Percentiles rank a stretch among this genome's conserved stretches.
Evolutionary conservation across 129 eudicot genomes (phyloP).

Genomic region (Sambucus nigra): DNA sequence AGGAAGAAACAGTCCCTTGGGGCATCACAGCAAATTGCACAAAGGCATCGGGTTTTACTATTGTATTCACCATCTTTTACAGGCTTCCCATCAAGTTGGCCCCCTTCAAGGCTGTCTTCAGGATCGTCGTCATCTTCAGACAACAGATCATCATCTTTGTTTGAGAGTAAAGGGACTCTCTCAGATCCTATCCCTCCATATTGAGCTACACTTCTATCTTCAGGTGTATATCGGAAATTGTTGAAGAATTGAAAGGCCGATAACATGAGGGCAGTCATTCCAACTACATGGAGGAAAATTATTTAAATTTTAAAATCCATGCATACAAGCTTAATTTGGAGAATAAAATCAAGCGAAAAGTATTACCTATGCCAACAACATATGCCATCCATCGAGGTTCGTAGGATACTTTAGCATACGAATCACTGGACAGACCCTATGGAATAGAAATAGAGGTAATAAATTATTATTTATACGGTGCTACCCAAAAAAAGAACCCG

Average conservation of each 20-base stretch:
- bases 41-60: not conserved
- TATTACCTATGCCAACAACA: conserved; percentile 33
- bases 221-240: conserved; percentile 4
- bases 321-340: not conserved
- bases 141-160: conserved; percentile 12
- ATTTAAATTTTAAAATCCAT: not conserved
- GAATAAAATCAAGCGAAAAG: not conserved
- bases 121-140: conserved; percentile 22
- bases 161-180: conserved; percentile 16
- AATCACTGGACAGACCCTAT: conserved; percentile 22
- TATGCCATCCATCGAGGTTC: conserved; percentile 41
- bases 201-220: conserved; percentile 9
- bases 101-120: no score
- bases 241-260: conserved; percentile 19
- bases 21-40: conserved; percentile 23
- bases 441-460: not conserved
- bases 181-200: conserved; percentile 13
- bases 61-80: conserved; percentile 4
- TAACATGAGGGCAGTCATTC: conserved; percentile 23
- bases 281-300: conserved; percentile 17
- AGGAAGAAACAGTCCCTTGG: conserved; percentile 24
- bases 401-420: conserved; percentile 30
- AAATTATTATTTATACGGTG: no score
- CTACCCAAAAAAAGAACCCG: no score
- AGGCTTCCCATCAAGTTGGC: no score